These are phyloP conservation scores for Russula virescens DNA, from an alignment of 768 basidiomycete genomes.

Conservation along the genomic window DNA sequence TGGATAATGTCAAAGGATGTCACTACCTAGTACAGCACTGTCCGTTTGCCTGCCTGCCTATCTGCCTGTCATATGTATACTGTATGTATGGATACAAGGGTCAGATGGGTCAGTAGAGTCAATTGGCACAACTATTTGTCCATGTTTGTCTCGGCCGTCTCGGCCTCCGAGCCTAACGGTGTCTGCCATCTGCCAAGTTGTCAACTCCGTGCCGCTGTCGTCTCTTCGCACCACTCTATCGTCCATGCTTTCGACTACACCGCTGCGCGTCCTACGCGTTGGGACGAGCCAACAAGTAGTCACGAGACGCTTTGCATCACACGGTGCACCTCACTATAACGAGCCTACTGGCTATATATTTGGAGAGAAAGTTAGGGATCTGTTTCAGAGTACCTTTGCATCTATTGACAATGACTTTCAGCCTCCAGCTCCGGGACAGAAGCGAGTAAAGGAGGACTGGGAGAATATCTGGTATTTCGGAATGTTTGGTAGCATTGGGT, in stretches of 20 bases:
- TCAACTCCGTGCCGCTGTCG: not conserved
- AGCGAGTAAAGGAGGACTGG: constrained; percentile 85
- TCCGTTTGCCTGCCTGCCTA: too few relatives aligned
- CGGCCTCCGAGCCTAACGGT: too few relatives aligned
- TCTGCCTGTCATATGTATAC: too few relatives aligned
- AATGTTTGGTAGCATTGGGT: constrained; percentile 82
- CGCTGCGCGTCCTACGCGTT: constrained; percentile 20
- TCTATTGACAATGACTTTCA: constrained; percentile 27
- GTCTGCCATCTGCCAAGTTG: too few relatives aligned
- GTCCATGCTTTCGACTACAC: constrained; percentile 16
- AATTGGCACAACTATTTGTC: constrained; percentile 1
- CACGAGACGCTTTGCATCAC: constrained; percentile 56
- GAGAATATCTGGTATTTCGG: constrained; percentile 87
- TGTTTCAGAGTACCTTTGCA: not conserved
- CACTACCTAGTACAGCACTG: not conserved
- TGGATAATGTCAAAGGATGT: constrained; percentile 35
- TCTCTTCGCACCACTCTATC: not conserved
- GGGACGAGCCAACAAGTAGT: constrained; percentile 25
- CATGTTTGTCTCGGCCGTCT: constrained; percentile 12
- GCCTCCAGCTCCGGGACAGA: constrained; percentile 77
- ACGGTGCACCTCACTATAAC: constrained; percentile 72
- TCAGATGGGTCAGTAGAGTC: too few relatives aligned
- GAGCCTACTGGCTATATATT: constrained; percentile 86
- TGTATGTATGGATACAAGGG: too few relatives aligned
- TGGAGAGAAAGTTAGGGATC: constrained; percentile 71